A percentile compares a stretch with the other conserved stretches of the same genome.
phyloP scores from a whole-genome alignment of 306 rosid genomes.

The Castanea crenata region DNA sequence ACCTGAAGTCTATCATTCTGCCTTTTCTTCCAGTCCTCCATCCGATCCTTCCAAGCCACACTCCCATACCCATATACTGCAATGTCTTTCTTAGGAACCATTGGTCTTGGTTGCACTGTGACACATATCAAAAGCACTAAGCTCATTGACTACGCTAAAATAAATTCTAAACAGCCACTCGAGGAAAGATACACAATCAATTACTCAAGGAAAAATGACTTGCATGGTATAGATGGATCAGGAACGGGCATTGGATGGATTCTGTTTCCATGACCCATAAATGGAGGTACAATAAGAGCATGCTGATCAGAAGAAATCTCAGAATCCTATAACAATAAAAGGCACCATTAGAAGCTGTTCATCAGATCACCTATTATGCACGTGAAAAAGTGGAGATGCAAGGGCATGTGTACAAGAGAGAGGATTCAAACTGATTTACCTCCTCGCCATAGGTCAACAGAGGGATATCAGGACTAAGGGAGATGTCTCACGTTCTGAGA shows the following conservation, averaged over 20 bases:
- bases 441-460: slow-evolving; percentile 91
- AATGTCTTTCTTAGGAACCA: slow-evolving; percentile 94
- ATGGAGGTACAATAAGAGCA: slow-evolving; percentile 85
- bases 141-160: slow-evolving; percentile 15
- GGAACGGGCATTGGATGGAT: slow-evolving; percentile 65
- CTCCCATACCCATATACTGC: slow-evolving; percentile 97
- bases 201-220: slow-evolving; percentile 21
- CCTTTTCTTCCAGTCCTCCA: slow-evolving; percentile 96
- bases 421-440: slow-evolving; percentile 43
- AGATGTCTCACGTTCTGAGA: slow-evolving; percentile 54
- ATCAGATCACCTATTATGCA: not conserved
- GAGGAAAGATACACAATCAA: slow-evolving; percentile 9
- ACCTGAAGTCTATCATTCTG: slow-evolving; percentile 91
- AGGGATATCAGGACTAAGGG: slow-evolving; percentile 72
- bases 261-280: slow-evolving; percentile 62
- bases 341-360: not conserved
- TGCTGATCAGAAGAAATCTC: slow-evolving; percentile 82
- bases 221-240: slow-evolving; percentile 69
- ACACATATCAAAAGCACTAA: slow-evolving; percentile 9
- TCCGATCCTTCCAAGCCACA: slow-evolving; percentile 93
- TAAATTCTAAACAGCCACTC: not conserved
- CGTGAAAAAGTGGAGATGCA: not conserved
- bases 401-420: not conserved
- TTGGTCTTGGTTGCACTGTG: slow-evolving; percentile 87
- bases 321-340: slow-evolving; percentile 51